Percentiles rank a stretch among this genome's conserved stretches.
These are phyloP conservation scores for Breviolum minutum DNA, from an alignment of 73 alveolate species.

Conservation along the genomic window DNA sequence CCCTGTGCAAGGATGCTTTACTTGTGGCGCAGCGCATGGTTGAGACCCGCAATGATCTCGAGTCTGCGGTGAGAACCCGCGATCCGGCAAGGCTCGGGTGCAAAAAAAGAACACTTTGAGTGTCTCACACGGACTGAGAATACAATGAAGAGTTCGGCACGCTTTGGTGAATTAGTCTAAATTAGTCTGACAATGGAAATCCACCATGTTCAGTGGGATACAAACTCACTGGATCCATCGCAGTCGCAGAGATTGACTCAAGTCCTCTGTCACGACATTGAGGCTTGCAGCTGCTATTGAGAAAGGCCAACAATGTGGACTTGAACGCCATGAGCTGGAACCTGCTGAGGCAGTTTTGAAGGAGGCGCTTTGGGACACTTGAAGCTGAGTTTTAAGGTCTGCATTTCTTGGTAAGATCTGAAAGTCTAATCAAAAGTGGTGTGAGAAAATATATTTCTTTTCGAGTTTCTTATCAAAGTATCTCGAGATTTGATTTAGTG, in stretches of 20 bases:
- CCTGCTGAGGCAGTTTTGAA: conserved; percentile 31
- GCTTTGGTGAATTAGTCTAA: too few species aligned
- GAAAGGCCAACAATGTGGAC: background rate
- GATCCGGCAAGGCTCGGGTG: background rate
- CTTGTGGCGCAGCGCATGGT: conserved; percentile 4
- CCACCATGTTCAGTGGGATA: too few species aligned
- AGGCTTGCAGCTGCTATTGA: conserved; percentile 42
- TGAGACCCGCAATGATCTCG: conserved; percentile 28
- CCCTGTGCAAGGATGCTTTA: background rate
- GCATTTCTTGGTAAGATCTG: background rate
- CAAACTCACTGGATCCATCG: too few species aligned
- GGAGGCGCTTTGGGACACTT: background rate
- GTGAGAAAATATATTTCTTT: background rate
- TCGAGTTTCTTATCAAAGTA: background rate
- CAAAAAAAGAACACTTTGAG: background rate
- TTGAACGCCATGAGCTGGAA: conserved; percentile 24
- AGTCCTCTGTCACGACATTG: background rate
- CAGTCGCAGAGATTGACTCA: too few species aligned
- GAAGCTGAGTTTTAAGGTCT: background rate
- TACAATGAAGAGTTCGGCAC: too few species aligned
- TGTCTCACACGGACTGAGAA: too few species aligned
- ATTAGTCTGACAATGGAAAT: too few species aligned
- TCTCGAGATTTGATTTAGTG: too few species aligned
- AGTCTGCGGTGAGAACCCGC: conserved; percentile 10
- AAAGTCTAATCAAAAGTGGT: too few species aligned